Base-by-base conservation (phyloP, 768 basidiomycete genomes). In the Tylopilus sp. region DNA sequence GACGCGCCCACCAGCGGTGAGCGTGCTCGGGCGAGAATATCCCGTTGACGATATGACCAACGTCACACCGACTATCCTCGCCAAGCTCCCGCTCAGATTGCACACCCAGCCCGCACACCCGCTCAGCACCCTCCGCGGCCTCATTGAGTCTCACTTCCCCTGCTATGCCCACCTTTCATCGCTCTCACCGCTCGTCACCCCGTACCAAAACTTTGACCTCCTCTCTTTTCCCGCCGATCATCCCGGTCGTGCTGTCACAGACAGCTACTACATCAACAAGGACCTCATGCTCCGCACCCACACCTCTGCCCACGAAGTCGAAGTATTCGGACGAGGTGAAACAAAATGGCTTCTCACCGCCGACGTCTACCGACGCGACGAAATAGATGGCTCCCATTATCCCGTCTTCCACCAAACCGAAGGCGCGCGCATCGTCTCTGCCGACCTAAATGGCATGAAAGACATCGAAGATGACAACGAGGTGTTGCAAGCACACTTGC, bases 401-500 rank as follows among this genome's bases (percentile, higher is more conserved):
- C 97, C 97, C 6, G 91, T 97, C 33, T 99, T 99, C 66, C 97
- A 99, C 71, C 97, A 99, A 72, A 91, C 97, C 72, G 97, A 99
- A 66, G 97, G 95, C 26, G 92, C 94, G 12, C 74, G 83, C 28
- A 83, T 98, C 49, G 91, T 93, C 66, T 70, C 78, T 30, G 78
- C 81, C 21, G 75, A 86, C 55, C 62, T 76, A 36, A 62, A 72
- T 10, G 81, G 80, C 1, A 73, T 87, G 72, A 74, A 76, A 48
- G 78, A 83, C 49, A 76, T 95, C 18, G 75, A 82, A 45, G 80
- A 81, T 56, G 83, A 94, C 61, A 98, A 92, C 57, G 79, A 69
- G 35, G 71, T 74, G 36, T 76, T 97, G 28, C 73, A 76, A 26
- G 69, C 68, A 1, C 68, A 82, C 47, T 78, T 98, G 51, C 78